These are phyloP conservation scores for Ustilago loliicola DNA, from an alignment of 1,284 basidiomycete species.

Conservation along the genomic window DNA sequence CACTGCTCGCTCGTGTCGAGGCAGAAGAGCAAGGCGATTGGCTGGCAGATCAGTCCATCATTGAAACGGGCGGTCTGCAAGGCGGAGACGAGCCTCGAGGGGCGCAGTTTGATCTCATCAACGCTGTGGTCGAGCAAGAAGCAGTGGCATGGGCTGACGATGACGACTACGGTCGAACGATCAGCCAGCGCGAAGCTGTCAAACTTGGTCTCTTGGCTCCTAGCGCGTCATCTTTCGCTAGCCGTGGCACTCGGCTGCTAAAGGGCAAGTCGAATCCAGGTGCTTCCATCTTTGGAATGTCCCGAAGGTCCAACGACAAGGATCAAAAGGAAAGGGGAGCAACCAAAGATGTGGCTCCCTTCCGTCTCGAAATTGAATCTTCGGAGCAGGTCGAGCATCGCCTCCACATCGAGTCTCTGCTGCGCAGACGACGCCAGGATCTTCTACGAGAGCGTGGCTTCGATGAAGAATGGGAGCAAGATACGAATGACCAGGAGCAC, in stretches of 20 bases:
- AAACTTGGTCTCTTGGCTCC: constrained; percentile 53
- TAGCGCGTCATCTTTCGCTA: background rate
- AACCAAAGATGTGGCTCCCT: background rate
- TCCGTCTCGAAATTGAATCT: constrained; percentile 51
- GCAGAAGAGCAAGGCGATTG: constrained; percentile 43
- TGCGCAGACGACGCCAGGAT: constrained; percentile 46
- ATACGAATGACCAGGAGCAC: constrained; percentile 16
- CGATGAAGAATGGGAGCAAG: constrained; percentile 19
- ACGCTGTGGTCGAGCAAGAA: constrained; percentile 40
- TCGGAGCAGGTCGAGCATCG: constrained; percentile 50
- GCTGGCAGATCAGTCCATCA: constrained; percentile 44
- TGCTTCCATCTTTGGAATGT: constrained; percentile 9
- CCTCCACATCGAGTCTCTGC: constrained; percentile 37
- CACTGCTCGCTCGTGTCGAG: constrained; percentile 31
- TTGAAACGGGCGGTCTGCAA: constrained; percentile 50
- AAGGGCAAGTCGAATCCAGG: constrained; percentile 10
- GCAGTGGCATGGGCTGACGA: constrained; percentile 66
- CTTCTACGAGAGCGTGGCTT: constrained; percentile 48
- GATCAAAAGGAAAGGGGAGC: constrained; percentile 1
- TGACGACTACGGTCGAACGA: constrained; percentile 63
- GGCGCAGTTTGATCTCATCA: constrained; percentile 59
- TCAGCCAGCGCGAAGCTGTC: constrained; percentile 59
- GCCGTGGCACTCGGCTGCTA: constrained; percentile 13
- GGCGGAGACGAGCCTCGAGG: constrained; percentile 53
- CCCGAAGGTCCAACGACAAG: background rate